Conservation (phyloP, 2,329 filamentous ascomycete species). For the Colletotrichum viniferum region DNA sequence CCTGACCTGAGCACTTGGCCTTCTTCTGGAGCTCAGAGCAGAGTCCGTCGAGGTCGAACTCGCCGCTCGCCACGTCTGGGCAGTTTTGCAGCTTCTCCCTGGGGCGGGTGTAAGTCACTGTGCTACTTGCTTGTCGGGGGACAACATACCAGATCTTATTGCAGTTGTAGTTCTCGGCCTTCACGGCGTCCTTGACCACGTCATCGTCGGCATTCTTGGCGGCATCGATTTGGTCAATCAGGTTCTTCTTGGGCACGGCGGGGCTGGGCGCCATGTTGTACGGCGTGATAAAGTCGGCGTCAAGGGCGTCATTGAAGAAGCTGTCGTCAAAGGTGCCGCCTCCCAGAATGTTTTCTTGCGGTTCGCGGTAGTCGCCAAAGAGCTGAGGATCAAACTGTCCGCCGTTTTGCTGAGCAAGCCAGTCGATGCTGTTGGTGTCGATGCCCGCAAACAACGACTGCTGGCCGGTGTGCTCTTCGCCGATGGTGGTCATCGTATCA, state of each 20-base stretch:
- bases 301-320: slow-evolving; percentile 78
- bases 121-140: background rate
- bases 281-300: slow-evolving; percentile 80
- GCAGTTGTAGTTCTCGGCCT: slow-evolving; percentile 72
- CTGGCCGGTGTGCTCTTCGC: slow-evolving; percentile 58
- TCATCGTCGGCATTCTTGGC: slow-evolving; percentile 75
- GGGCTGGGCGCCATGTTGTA: slow-evolving; percentile 69
- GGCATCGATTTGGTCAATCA: slow-evolving; percentile 80
- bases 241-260: slow-evolving; percentile 64
- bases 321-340: slow-evolving; percentile 73
- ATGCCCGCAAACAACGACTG: slow-evolving; percentile 42
- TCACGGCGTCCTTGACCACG: slow-evolving; percentile 39
- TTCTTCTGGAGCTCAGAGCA: slow-evolving; percentile 95
- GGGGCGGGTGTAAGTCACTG: slow-evolving; percentile 42
- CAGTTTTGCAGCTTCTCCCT: slow-evolving; percentile 92
- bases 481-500: slow-evolving; percentile 68
- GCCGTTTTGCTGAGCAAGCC: slow-evolving; percentile 79
- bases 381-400: slow-evolving; percentile 90
- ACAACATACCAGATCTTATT: slow-evolving; percentile 86
- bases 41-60: slow-evolving; percentile 91
- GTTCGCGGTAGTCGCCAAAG: slow-evolving; percentile 91
- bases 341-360: slow-evolving; percentile 78
- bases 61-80: slow-evolving; percentile 85
- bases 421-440: slow-evolving; percentile 67
- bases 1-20: slow-evolving; percentile 90